phyloP scores from a whole-genome alignment of 106 monocot species.

The Dendrobium chrysotoxum region DNA sequence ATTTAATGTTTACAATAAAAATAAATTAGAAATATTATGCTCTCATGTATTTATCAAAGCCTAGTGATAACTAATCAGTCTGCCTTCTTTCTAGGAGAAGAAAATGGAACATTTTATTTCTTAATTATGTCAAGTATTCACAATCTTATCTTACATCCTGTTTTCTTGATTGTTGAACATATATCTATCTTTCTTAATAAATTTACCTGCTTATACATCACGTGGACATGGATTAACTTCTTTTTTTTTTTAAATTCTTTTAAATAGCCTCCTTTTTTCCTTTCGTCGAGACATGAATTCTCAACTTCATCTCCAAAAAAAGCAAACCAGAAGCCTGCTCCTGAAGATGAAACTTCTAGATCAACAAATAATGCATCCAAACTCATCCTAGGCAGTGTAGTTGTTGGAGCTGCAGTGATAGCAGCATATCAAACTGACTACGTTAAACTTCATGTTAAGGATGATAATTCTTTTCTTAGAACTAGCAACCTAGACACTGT shows the following conservation, averaged over 20 bases:
- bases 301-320: slow-evolving; percentile 29
- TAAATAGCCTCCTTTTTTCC: slow-evolving; percentile 34
- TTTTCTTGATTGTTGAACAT: neutral
- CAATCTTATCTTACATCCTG: neutral
- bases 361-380: slow-evolving; percentile 27
- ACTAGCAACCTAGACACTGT: slow-evolving; percentile 4
- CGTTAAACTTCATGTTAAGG: slow-evolving; percentile 23
- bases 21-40: neutral
- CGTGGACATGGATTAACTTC: neutral
- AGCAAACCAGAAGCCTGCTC: slow-evolving; percentile 16
- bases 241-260: slow-evolving; percentile 5
- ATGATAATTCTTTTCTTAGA: slow-evolving; percentile 17
- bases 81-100: neutral
- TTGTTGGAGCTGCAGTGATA: slow-evolving; percentile 36
- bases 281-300: slow-evolving; percentile 39
- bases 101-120: neutral
- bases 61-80: neutral
- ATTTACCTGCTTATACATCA: slow-evolving; percentile 5
- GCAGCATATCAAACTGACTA: slow-evolving; percentile 51
- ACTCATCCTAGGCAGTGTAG: slow-evolving; percentile 40
- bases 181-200: neutral
- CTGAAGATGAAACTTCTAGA: slow-evolving; percentile 22
- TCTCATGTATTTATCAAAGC: neutral
- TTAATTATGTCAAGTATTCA: neutral
- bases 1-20: neutral